A percentile compares a stretch with the other conserved stretches of the same genome.
Evolutionary conservation across 306 rosid genomes (phyloP).

Genomic region (Trifolium dubium): DNA sequence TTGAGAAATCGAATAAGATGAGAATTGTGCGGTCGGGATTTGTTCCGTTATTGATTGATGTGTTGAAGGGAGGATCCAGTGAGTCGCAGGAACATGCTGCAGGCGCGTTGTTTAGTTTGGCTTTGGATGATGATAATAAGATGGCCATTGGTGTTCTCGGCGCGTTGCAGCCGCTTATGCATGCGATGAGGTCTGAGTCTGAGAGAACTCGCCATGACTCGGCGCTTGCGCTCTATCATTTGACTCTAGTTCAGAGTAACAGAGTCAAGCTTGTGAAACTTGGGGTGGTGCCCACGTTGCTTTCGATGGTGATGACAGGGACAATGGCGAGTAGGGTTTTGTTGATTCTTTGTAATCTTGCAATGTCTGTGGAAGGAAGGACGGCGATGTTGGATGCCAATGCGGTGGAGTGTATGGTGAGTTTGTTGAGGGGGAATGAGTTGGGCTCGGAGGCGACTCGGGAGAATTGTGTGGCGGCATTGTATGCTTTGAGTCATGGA

Average conservation of each 20-base stretch:
- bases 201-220: conserved; percentile 81
- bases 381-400: conserved; percentile 82
- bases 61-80: conserved; percentile 60
- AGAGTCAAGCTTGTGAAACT: conserved; percentile 79
- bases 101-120: conserved; percentile 88
- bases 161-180: conserved; percentile 79
- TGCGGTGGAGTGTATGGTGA: conserved; percentile 72
- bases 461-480: conserved; percentile 85
- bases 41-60: conserved; percentile 69
- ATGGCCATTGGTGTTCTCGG: conserved; percentile 93
- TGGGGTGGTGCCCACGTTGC: conserved; percentile 61
- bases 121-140: conserved; percentile 78
- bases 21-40: conserved; percentile 82
- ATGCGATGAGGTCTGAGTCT: conserved; percentile 74
- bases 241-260: conserved; percentile 74
- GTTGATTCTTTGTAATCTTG: conserved; percentile 76
- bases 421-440: conserved; percentile 57
- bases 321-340: conserved; percentile 57
- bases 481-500: conserved; percentile 78
- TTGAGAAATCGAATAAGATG: conserved; percentile 82
- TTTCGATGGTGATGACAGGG: conserved; percentile 55
- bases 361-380: conserved; percentile 67
- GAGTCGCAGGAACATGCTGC: conserved; percentile 97
- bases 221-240: conserved; percentile 79
- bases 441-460: conserved; percentile 72